Evolutionary conservation across 2,329 filamentous ascomycete genomes (phyloP).

Genomic region (Elsinoe ampelina): DNA sequence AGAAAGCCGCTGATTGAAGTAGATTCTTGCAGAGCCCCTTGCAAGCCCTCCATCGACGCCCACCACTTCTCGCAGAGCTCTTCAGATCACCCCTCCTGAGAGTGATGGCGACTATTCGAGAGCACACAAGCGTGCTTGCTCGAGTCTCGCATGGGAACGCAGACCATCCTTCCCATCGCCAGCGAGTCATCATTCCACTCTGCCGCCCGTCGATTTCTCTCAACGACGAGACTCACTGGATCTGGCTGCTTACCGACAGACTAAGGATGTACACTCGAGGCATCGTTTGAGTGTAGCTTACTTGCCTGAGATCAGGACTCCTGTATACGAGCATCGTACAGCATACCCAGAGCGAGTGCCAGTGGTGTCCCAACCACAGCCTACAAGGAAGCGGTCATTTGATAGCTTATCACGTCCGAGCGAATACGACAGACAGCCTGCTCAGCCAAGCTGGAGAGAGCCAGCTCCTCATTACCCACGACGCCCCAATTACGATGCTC

Average conservation of each 20-base stretch:
- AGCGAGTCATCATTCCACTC: constrained; percentile 5
- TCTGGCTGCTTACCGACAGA: constrained; percentile 5
- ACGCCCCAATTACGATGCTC: neutral
- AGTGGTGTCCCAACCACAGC: neutral
- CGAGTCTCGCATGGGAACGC: constrained; percentile 12
- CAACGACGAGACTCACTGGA: constrained; percentile 11
- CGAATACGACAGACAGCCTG: neutral
- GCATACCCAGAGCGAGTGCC: constrained; percentile 1
- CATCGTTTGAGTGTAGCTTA: constrained; percentile 10
- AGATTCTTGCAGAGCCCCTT: constrained; percentile 10
- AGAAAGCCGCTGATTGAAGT: neutral
- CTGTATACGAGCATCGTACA: neutral
- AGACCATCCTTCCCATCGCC: constrained; percentile 5
- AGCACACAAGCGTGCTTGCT: constrained; percentile 10
- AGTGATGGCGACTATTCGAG: constrained; percentile 8
- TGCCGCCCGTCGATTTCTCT: constrained; percentile 3
- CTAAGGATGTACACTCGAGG: constrained; percentile 6
- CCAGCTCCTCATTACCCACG: neutral
- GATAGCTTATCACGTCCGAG: constrained; percentile 1
- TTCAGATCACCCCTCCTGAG: constrained; percentile 1
- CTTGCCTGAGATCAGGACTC: constrained; percentile 2
- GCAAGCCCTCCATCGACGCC: constrained; percentile 10
- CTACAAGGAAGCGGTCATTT: constrained; percentile 5
- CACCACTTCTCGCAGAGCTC: neutral
- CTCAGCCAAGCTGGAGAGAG: neutral